phyloP scores from a whole-genome alignment of 306 rosid genomes.

The apple (Malus domestica) region ASM211411v1 NC_041797.1:6077501-6078000 shows the following conservation, averaged over 20 bases:
- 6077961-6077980: background rate
- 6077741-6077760: background rate
- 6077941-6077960: too few species aligned
- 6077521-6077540: background rate
- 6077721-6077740: conserved; percentile 5
- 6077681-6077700: background rate
- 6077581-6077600: too few species aligned
- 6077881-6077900: too few species aligned
- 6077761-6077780: background rate
- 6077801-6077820: background rate
- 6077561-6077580: too few species aligned
- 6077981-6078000: background rate
- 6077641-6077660: too few species aligned
- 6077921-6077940: too few species aligned
- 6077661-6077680: too few species aligned
- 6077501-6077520: background rate
- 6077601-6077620: too few species aligned
- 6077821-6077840: background rate
- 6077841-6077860: too few species aligned
- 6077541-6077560: background rate
- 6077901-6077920: too few species aligned
- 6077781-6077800: background rate
- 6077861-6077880: too few species aligned
- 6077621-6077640: too few species aligned
- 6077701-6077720: background rate